A percentile compares a stretch with the other conserved stretches of the same genome.
Conservation (phyloP, 2,329 filamentous ascomycete genomes). For the Exophiala mesophila region DNA sequence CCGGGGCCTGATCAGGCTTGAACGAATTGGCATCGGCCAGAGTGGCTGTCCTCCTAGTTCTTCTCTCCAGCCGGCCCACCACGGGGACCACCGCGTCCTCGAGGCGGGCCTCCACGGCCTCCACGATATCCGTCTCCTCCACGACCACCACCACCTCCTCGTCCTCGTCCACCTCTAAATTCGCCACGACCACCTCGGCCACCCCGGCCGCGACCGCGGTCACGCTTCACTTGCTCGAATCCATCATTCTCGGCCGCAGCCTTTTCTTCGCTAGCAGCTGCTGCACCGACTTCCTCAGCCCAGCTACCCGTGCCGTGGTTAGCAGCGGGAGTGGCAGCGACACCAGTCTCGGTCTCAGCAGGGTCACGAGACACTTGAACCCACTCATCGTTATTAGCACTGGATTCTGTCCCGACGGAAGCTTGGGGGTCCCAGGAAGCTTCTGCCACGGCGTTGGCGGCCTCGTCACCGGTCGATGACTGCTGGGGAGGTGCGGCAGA, state of each 20-base stretch:
- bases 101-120: conserved; percentile 11
- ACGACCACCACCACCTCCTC: conserved; percentile 33
- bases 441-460: conserved; percentile 45
- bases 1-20: no score
- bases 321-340: conserved; percentile 57
- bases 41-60: conserved; percentile 17
- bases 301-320: conserved; percentile 61
- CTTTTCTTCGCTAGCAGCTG: conserved; percentile 32
- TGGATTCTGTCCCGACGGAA: conserved; percentile 44
- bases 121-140: conserved; percentile 24
- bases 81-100: background rate
- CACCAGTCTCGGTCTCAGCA: conserved; percentile 65
- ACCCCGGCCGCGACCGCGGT: conserved; percentile 37
- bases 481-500: conserved; percentile 33
- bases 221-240: conserved; percentile 35
- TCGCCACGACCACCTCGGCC: conserved; percentile 30
- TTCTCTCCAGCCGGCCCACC: conserved; percentile 6
- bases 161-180: conserved; percentile 33
- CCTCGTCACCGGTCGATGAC: conserved; percentile 37
- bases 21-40: no score
- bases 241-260: conserved; percentile 30
- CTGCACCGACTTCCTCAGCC: conserved; percentile 72
- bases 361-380: conserved; percentile 70
- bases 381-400: conserved; percentile 57
- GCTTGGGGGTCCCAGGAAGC: conserved; percentile 53